These are phyloP conservation scores for Podospora pseudoanserina DNA, from an alignment of 495 filamentous ascomycete genomes.

Conservation along the genomic window DNA sequence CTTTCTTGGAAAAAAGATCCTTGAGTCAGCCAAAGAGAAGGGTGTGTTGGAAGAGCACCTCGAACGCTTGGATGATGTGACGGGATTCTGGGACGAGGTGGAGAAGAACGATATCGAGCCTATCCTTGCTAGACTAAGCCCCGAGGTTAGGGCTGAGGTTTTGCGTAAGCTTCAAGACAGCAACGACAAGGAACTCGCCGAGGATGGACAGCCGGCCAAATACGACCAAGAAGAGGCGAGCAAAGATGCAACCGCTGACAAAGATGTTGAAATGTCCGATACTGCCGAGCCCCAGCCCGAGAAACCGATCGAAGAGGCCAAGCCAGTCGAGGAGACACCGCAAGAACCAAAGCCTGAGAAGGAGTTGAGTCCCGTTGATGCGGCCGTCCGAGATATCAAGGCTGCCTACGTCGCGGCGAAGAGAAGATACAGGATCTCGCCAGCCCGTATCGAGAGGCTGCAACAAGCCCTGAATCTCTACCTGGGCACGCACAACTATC, in stretches of 20 bases:
- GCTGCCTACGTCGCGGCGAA: conserved; percentile 73
- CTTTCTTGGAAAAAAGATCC: conserved; percentile 74
- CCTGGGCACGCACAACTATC: conserved; percentile 80
- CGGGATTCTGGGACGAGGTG: conserved; percentile 72
- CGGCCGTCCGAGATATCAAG: conserved; percentile 70
- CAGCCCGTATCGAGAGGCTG: conserved; percentile 64
- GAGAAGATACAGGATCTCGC: conserved; percentile 73
- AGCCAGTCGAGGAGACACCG: background rate
- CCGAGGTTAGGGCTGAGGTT: conserved; percentile 41
- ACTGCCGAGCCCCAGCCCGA: background rate
- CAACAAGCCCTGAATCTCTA: conserved; percentile 68
- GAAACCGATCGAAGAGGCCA: background rate
- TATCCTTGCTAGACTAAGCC: conserved; percentile 54
- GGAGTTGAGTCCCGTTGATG: conserved; percentile 49
- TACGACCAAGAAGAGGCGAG: conserved; percentile 14
- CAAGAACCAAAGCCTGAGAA: conserved; percentile 17
- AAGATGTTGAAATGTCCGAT: conserved; percentile 19
- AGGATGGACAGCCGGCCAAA: conserved; percentile 14
- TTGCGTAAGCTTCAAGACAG: conserved; percentile 38
- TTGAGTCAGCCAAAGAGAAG: conserved; percentile 65
- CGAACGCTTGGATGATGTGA: conserved; percentile 69
- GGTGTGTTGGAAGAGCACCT: conserved; percentile 64
- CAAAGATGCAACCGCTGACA: background rate
- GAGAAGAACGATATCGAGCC: conserved; percentile 74
- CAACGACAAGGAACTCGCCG: conserved; percentile 30